These are phyloP conservation scores for Leishmania mexicana DNA, from an alignment of 208 protist genomes.

Conservation along the genomic window DNA sequence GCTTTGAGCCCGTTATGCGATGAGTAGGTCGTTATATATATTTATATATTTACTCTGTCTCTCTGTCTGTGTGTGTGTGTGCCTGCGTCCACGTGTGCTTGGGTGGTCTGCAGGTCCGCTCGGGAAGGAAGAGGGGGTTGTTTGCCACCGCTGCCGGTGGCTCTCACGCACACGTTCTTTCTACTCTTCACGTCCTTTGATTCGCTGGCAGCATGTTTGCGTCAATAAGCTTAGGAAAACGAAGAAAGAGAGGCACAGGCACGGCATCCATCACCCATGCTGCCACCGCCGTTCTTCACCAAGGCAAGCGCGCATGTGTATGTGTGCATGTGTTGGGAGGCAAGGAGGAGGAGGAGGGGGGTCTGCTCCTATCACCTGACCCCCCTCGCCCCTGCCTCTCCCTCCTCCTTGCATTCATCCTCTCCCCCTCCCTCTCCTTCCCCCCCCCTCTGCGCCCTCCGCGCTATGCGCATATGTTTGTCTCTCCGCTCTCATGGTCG, in stretches of 20 bases:
- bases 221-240: neutral
- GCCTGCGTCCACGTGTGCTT: neutral
- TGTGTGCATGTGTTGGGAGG: neutral
- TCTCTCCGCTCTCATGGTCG: neutral
- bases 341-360: neutral
- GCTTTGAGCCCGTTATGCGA: neutral
- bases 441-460: neutral
- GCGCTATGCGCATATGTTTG: neutral
- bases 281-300: neutral
- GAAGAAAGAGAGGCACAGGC: neutral
- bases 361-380: neutral
- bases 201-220: neutral
- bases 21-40: too few relatives aligned
- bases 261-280: neutral
- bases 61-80: neutral
- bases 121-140: neutral
- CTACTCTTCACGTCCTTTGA: neutral
- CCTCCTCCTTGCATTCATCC: neutral
- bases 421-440: neutral
- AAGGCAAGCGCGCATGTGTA: neutral
- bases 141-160: neutral
- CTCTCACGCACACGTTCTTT: neutral
- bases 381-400: neutral
- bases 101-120: neutral
- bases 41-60: neutral